phyloP scores from a whole-genome alignment of 305 asterid species.

The Stenogyne calaminthoides region DNA sequence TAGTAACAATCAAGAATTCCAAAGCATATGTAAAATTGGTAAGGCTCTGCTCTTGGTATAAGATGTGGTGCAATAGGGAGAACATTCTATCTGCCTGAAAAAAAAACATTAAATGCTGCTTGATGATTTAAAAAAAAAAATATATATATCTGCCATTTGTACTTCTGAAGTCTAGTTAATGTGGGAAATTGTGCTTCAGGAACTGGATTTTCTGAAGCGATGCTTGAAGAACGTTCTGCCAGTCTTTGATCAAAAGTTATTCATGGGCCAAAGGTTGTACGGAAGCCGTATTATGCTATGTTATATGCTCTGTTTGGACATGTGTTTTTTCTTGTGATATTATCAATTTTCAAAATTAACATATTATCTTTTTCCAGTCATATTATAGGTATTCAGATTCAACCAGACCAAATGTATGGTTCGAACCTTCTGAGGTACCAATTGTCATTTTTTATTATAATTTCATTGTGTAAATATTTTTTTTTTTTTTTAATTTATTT shows the following conservation, averaged over 20 bases:
- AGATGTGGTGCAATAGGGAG: constrained; percentile 29
- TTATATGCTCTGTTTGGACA: background rate
- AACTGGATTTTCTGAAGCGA: constrained; percentile 86
- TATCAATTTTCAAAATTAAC: constrained; percentile 23
- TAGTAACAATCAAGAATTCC: constrained; percentile 78
- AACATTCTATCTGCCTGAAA: constrained; percentile 18
- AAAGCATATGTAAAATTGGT: constrained; percentile 97
- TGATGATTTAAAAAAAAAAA: constrained; percentile 14
- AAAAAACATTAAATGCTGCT: constrained; percentile 8
- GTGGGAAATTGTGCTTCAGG: constrained; percentile 50
- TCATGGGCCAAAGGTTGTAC: constrained; percentile 74
- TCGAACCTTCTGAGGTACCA: constrained; percentile 89
- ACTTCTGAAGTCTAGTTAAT: constrained; percentile 11
- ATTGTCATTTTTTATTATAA: constrained; percentile 2
- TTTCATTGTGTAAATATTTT: constrained; percentile 17
- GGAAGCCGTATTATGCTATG: background rate
- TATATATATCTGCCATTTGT: constrained; percentile 1
- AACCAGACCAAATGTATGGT: constrained; percentile 92
- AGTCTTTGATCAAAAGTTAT: constrained; percentile 86
- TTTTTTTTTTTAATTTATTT: background rate
- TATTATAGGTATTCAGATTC: constrained; percentile 81
- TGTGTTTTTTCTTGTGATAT: background rate
- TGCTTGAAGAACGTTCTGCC: constrained; percentile 87
- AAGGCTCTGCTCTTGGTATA: constrained; percentile 30
- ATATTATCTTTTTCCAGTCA: constrained; percentile 53